Base-by-base conservation (phyloP, 2,329 filamentous ascomycete genomes). In the Fusarium annulatum region DNA sequence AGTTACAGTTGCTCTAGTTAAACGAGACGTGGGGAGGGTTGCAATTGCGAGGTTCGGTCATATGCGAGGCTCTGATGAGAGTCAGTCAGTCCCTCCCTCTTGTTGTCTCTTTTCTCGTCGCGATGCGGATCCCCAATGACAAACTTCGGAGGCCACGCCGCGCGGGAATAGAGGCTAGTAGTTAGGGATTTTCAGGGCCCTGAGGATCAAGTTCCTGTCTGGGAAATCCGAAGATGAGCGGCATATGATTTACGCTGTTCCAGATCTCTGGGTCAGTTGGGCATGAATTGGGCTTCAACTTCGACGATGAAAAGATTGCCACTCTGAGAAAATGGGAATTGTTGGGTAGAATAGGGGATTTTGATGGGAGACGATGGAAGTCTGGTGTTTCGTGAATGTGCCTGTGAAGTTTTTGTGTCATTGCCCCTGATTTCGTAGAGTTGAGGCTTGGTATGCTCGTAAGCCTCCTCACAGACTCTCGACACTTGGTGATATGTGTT, bases 211-310 rank as follows among this genome's bases (percentile, higher is more conserved):
- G 42, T 73, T 67, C 71, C 71, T 64, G n/a, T 64, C 66, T 60
- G 30, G 65, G 70, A 73, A 55, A 55, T 55, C 51, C 51, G 36
- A 55, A 67, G 34, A 45, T 62, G 66, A 70, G 59, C 42, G 55
- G 53, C 60, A 55, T 61, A 55, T 58, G 43, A 70, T 56, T 28
- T 48, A n/a, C 69, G 26, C 41, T 28, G 56, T 70, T 63, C 70
- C 67, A 73, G 70, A 74, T 63, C 58, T 41, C 38, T 67, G 71
- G 71, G 67, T 67, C 45, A 36, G 55, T 73, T 73, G 62, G 71
- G 71, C 62, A 73, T 63, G 58, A 74, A 74, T 63, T 60, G 49
- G 49, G 67, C 39, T 15, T 28, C 48, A n/a, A n/a, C 9, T 12
- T 33, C 11, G 28, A 61, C 51, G 23, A 48, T 21, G 48, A 23